Evolutionary conservation across 305 asterid genomes (phyloP), one percentile per base, ranked within the genome.

Genomic region (Coffea humblotiana): DNA sequence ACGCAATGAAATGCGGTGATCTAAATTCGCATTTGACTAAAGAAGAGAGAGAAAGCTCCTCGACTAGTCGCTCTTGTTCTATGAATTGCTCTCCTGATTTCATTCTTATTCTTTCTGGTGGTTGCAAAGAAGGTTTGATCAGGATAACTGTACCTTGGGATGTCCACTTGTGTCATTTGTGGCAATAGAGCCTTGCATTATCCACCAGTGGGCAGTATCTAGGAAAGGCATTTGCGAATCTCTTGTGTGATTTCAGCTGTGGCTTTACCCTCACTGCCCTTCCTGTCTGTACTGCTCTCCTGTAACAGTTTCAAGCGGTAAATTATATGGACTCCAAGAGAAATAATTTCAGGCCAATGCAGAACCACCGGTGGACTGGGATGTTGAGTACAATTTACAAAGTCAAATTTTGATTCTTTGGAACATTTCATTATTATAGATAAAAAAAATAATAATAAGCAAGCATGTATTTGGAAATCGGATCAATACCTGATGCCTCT

Each of bases 181-280:
- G 86, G 86, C 93, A 88, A 65, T 90, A 93, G 45, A 95, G 87
- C 82, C 96, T 91, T 18, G 97, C 98, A 74, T 91, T 93, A 72
- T 95, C 99, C 29, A 95, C 98, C 58, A 90, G 90, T 10, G 88
- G 89, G 66, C 91, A 86, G 84, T 95, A 95, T 40, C 76, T 83
- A 6, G 90, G 88, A 82, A 92, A 95, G 73, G 95, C 95, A 76
- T 3, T 88, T 25, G 99, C 98, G 81, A 95, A 95, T 71, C 95
- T 90, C 92, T 95, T 95, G 88, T 95, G 99, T 63, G 98, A 95
- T 78, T 81, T 91, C 84, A 95, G 70, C 71, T 95, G 98, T 70
- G 97, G 83, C 61, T 93, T 88, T 79, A 95, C 99, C 84, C 98
- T 88, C 80, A 95, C 98, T 29, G 99, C 99, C 77, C 98, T 92